Conservation (phyloP, 225 moss, liverwort and hornwort genomes). For the Sphagnum tenellum region DNA sequence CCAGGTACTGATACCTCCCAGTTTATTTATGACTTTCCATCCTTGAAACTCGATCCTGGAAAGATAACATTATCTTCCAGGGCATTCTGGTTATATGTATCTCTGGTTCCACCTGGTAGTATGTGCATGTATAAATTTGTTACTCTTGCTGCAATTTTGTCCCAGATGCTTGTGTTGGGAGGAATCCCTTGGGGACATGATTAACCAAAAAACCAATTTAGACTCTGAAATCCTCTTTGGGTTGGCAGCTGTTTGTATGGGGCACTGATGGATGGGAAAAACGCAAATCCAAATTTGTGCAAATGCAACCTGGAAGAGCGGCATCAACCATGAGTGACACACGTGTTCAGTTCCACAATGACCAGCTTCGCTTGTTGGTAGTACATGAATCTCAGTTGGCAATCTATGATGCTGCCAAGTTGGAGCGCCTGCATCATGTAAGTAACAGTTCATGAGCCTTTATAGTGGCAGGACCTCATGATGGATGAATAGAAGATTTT, state of each 20-base stretch:
- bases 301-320: slow-evolving; percentile 56
- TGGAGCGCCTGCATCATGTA: slow-evolving; percentile 83
- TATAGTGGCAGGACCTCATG: too few species aligned
- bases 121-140: too few species aligned
- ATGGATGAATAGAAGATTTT: too few species aligned
- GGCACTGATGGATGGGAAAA: slow-evolving; percentile 98
- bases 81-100: too few species aligned
- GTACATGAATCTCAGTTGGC: slow-evolving; percentile 93
- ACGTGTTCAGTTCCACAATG: slow-evolving; percentile 95
- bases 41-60: too few species aligned
- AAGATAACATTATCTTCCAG: too few species aligned
- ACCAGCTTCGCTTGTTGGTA: slow-evolving; percentile 87
- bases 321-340: slow-evolving; percentile 69
- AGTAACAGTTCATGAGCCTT: neutral
- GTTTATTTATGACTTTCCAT: too few species aligned
- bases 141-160: too few species aligned
- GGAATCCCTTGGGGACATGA: too few species aligned
- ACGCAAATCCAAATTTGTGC: slow-evolving; percentile 64
- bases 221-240: neutral
- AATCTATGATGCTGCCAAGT: slow-evolving; percentile 85
- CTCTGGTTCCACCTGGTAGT: too few species aligned
- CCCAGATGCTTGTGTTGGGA: too few species aligned
- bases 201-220: too few species aligned
- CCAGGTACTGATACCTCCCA: slow-evolving; percentile 37
- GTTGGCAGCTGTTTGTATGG: slow-evolving; percentile 83